Evolutionary conservation across 305 asterid species (phyloP).

Genomic region (Ajuga reptans): DNA sequence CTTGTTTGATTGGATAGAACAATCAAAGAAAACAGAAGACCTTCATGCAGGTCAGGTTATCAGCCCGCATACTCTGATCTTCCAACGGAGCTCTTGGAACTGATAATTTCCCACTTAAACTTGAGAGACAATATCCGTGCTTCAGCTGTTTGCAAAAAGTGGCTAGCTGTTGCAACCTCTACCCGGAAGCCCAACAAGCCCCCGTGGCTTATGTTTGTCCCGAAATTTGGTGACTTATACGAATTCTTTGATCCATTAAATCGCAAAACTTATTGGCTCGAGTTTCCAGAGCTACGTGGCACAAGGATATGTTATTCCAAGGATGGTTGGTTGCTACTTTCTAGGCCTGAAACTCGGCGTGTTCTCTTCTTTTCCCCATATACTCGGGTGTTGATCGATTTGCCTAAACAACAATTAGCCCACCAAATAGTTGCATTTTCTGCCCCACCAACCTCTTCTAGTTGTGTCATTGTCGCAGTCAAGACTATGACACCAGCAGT

Average conservation of each 20-base stretch:
- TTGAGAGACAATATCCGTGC: constrained; percentile 41
- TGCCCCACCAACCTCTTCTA: constrained; percentile 49
- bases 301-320: constrained; percentile 53
- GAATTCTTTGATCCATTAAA: constrained; percentile 41
- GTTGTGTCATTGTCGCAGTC: too few species aligned
- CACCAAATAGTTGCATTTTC: constrained; percentile 62
- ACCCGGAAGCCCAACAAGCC: constrained; percentile 34
- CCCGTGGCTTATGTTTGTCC: constrained; percentile 66
- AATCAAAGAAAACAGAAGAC: constrained; percentile 15
- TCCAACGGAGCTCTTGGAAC: constrained; percentile 47
- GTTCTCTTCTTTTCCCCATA: constrained; percentile 62
- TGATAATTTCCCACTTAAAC: constrained; percentile 38
- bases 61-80: constrained; percentile 28
- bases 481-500: constrained; percentile 42
- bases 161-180: constrained; percentile 6
- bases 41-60: constrained; percentile 9
- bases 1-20: constrained; percentile 34
- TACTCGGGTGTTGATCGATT: constrained; percentile 36
- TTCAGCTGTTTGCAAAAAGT: background rate
- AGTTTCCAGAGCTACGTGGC: background rate
- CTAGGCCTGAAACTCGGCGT: constrained; percentile 32
- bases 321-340: constrained; percentile 55
- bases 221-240: constrained; percentile 35
- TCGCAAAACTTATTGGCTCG: too few species aligned
- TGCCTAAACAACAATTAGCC: constrained; percentile 45